phyloP scores from a whole-genome alignment of 73 alveolate species.

The Paramecium biaurelia region DNA sequence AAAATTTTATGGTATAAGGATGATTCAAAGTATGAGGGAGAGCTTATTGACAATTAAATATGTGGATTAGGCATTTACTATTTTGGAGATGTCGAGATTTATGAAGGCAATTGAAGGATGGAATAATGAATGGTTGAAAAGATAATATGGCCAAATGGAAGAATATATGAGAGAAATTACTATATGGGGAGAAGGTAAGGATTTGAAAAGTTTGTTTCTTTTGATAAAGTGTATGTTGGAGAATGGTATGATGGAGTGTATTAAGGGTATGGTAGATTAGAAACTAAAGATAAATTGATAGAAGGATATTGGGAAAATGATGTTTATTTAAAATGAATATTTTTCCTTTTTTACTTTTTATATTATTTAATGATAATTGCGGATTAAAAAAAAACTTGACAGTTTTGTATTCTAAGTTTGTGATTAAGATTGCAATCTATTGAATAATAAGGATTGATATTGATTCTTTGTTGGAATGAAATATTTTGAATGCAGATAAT shows the following conservation, averaged over 20 bases:
- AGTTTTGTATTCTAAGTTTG: background rate
- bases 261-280: slow-evolving; percentile 70
- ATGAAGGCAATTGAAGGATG: slow-evolving; percentile 70
- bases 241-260: slow-evolving; percentile 78
- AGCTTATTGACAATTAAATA: slow-evolving; percentile 60
- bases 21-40: slow-evolving; percentile 73
- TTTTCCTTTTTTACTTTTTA: background rate
- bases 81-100: slow-evolving; percentile 64
- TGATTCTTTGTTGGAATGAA: background rate
- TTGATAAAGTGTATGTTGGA: slow-evolving; percentile 65
- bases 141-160: slow-evolving; percentile 76
- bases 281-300: background rate
- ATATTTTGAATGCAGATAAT: background rate
- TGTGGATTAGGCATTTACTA: slow-evolving; percentile 71
- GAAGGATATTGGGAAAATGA: slow-evolving; percentile 30
- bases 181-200: slow-evolving; percentile 72
- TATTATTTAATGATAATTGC: background rate
- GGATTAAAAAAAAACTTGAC: background rate
- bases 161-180: slow-evolving; percentile 68
- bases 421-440: background rate
- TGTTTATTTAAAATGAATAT: background rate
- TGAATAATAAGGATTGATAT: background rate
- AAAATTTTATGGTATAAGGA: slow-evolving; percentile 52
- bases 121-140: slow-evolving; percentile 68
- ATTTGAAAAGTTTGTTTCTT: slow-evolving; percentile 69